phyloP scores from a whole-genome alignment of 208 protist species.

The Leishmania tarentolae region DNA sequence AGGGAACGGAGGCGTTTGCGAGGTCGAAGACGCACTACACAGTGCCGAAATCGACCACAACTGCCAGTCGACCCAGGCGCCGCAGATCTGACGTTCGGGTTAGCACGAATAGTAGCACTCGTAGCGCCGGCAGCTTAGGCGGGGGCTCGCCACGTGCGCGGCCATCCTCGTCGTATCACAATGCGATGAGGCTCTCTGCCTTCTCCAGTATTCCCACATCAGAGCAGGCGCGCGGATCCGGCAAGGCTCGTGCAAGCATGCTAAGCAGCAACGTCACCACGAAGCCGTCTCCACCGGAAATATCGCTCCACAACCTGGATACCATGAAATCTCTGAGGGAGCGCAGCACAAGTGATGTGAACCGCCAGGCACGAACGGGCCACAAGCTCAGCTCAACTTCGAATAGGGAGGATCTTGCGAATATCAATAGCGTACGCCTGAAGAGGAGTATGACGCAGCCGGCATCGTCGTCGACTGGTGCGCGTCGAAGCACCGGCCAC shows the following conservation, averaged over 20 bases:
- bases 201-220: not conserved
- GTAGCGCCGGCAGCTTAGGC: slow-evolving; percentile 4
- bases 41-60: not conserved
- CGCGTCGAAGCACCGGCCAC: not conserved
- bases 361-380: slow-evolving; percentile 3
- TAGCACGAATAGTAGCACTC: slow-evolving; percentile 18
- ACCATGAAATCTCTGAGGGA: slow-evolving; percentile 46
- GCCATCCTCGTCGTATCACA: slow-evolving; percentile 8
- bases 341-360: slow-evolving; percentile 49
- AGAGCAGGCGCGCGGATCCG: slow-evolving; percentile 7
- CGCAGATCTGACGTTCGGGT: slow-evolving; percentile 1
- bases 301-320: slow-evolving; percentile 46
- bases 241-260: slow-evolving; percentile 5
- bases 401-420: not conserved
- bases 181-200: slow-evolving; percentile 12
- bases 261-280: not conserved
- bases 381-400: not conserved
- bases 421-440: not conserved
- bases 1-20: slow-evolving; percentile 16
- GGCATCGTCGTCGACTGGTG: not conserved
- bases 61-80: not conserved
- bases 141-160: slow-evolving; percentile 14
- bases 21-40: slow-evolving; percentile 27
- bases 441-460: not conserved
- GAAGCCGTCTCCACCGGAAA: slow-evolving; percentile 1